Evolutionary conservation across 768 basidiomycete genomes (phyloP).

Genomic region (Lactarius trivialis): DNA sequence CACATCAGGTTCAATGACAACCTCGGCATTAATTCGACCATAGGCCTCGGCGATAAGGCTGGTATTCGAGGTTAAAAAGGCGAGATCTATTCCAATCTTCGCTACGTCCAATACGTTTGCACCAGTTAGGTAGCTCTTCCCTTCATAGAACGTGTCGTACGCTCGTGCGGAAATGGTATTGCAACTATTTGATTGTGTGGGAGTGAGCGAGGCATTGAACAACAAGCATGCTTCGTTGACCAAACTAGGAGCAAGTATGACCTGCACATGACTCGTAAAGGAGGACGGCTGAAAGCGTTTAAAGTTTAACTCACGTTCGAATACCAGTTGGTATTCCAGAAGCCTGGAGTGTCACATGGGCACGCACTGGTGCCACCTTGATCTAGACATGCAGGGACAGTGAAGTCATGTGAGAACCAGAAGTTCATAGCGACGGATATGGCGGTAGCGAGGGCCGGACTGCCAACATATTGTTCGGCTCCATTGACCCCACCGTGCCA

Average conservation of each 20-base stretch:
- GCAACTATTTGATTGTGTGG: conserved; percentile 12
- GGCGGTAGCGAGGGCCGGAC: conserved; percentile 19
- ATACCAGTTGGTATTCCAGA: conserved; percentile 24
- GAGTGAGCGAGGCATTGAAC: conserved; percentile 18
- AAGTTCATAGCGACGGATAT: conserved; percentile 27
- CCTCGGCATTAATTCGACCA: conserved; percentile 43
- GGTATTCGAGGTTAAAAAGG: conserved; percentile 29
- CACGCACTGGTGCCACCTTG: conserved; percentile 25
- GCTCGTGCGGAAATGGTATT: conserved; percentile 16
- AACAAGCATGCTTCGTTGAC: conserved; percentile 21
- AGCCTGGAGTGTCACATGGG: conserved; percentile 29
- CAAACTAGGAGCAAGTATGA: conserved; percentile 20
- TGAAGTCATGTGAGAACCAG: conserved; percentile 31
- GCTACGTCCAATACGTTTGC: conserved; percentile 64
- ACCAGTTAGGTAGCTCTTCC: conserved; percentile 44
- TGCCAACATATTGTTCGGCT: conserved; percentile 13
- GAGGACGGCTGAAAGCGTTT: not conserved
- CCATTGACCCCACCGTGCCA: conserved; percentile 24
- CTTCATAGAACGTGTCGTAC: conserved; percentile 20
- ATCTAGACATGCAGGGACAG: conserved; percentile 27
- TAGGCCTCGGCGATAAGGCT: conserved; percentile 46
- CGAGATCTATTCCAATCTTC: conserved; percentile 29
- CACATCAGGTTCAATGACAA: conserved; percentile 41
- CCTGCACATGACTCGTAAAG: conserved; percentile 5
- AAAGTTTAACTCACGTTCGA: conserved; percentile 15